These are phyloP conservation scores for Aspergillus quadrilineatus DNA, from an alignment of 2,329 filamentous ascomycete species.

Conservation along the genomic window DNA sequence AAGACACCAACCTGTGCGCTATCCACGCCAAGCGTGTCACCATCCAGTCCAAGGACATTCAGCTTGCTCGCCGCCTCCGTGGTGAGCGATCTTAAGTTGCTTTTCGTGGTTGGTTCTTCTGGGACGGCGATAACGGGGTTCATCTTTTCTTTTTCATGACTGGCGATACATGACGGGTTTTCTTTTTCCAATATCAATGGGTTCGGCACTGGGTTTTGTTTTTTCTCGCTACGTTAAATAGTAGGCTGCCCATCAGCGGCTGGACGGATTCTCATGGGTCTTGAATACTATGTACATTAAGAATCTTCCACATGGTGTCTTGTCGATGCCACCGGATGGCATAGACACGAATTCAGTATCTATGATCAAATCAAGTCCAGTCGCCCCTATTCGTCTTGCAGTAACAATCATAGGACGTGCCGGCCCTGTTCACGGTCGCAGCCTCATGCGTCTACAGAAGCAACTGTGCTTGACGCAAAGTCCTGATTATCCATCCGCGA, in stretches of 20 bases:
- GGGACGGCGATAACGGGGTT: slow-evolving; percentile 44
- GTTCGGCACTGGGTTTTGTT: slow-evolving; percentile 31
- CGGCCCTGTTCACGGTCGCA: not conserved
- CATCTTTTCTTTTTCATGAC: slow-evolving; percentile 39
- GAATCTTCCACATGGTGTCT: slow-evolving; percentile 27
- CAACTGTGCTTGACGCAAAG: no score
- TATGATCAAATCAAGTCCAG: slow-evolving; percentile 25
- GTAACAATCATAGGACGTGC: not conserved
- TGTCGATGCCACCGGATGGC: slow-evolving; percentile 34
- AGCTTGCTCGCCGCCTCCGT: slow-evolving; percentile 90
- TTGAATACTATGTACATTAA: slow-evolving; percentile 37
- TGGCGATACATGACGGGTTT: slow-evolving; percentile 47
- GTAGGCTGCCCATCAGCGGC: slow-evolving; percentile 28
- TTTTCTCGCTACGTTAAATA: slow-evolving; percentile 32
- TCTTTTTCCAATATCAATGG: slow-evolving; percentile 39
- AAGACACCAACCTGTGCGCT: slow-evolving; percentile 97
- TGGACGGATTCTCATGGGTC: slow-evolving; percentile 33
- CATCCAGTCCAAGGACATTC: slow-evolving; percentile 91
- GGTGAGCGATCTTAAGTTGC: slow-evolving; percentile 77
- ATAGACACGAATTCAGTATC: slow-evolving; percentile 36
- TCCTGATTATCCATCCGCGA: no score
- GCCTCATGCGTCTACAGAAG: not conserved
- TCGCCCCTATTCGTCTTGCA: slow-evolving; percentile 1
- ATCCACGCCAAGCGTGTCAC: slow-evolving; percentile 99
- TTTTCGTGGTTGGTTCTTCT: slow-evolving; percentile 34